Evolutionary conservation across 1,284 basidiomycete genomes (phyloP).

Genomic region (Ceratobasidium theobromae): DNA sequence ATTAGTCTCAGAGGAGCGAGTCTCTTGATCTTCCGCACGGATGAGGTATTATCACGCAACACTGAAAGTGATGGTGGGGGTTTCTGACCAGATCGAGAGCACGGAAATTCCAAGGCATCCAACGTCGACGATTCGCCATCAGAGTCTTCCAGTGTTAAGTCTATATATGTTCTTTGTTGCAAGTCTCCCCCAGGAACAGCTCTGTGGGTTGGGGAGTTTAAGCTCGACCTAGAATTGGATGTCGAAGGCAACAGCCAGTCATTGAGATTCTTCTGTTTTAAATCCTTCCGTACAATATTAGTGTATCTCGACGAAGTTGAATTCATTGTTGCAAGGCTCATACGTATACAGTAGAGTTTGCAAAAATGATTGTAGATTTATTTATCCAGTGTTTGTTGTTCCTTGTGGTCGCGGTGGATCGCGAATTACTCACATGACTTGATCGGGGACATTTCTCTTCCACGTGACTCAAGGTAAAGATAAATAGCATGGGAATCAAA

Average conservation of each 20-base stretch:
- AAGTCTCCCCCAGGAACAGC: neutral
- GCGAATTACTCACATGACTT: too few relatives aligned
- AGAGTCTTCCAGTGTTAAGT: constrained; percentile 20
- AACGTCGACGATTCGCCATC: constrained; percentile 10
- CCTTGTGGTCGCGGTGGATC: too few relatives aligned
- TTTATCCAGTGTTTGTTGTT: too few relatives aligned
- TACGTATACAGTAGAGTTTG: too few relatives aligned
- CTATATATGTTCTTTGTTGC: neutral
- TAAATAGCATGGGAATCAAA: too few relatives aligned
- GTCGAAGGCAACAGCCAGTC: constrained; percentile 14
- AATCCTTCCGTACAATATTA: neutral
- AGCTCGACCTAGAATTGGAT: neutral
- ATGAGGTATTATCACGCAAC: constrained; percentile 2
- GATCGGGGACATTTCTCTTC: too few relatives aligned
- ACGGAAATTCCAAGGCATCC: neutral
- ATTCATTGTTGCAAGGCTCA: too few relatives aligned
- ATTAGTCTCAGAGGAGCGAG: constrained; percentile 58
- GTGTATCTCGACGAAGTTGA: neutral
- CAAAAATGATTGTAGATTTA: too few relatives aligned
- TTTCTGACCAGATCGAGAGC: neutral
- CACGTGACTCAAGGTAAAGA: too few relatives aligned
- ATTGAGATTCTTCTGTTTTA: constrained; percentile 19
- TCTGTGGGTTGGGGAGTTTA: neutral
- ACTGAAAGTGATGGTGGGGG: constrained; percentile 1
- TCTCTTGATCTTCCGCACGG: constrained; percentile 37